These are phyloP conservation scores for Podospora appendiculata DNA, from an alignment of 495 filamentous ascomycete species.

Conservation along the genomic window DNA sequence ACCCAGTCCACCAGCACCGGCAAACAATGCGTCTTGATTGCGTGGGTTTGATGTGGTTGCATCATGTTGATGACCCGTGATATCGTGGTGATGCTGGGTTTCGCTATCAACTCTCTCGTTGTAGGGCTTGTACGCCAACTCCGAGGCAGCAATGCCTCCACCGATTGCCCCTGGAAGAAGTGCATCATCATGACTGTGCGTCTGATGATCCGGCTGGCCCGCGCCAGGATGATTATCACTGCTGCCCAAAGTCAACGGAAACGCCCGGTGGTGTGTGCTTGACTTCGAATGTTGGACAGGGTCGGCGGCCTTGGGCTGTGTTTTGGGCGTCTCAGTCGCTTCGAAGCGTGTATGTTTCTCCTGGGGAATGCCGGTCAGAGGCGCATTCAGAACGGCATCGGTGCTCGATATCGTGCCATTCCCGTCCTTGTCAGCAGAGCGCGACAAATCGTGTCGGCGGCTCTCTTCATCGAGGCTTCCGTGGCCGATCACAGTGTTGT, in stretches of 20 bases:
- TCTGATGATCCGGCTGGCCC: too few species aligned
- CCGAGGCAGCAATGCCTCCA: too few species aligned
- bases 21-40: neutral
- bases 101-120: too few species aligned
- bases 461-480: constrained; percentile 20
- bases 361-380: constrained; percentile 9
- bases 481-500: constrained; percentile 16
- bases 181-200: too few species aligned
- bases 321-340: neutral
- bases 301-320: neutral
- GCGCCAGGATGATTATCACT: too few species aligned
- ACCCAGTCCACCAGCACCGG: constrained; percentile 10
- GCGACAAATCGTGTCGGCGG: constrained; percentile 5
- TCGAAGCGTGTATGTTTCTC: neutral
- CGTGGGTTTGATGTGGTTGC: too few species aligned
- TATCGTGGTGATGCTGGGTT: neutral
- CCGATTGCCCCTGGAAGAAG: too few species aligned
- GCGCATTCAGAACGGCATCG: constrained; percentile 4
- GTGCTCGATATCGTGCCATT: neutral
- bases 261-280: neutral
- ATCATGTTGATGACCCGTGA: neutral
- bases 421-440: constrained; percentile 2
- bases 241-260: neutral
- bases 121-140: too few species aligned
- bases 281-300: neutral